Evolutionary conservation across 257 asterid genomes (phyloP).

Genomic region (Osmanthus fragrans): DNA sequence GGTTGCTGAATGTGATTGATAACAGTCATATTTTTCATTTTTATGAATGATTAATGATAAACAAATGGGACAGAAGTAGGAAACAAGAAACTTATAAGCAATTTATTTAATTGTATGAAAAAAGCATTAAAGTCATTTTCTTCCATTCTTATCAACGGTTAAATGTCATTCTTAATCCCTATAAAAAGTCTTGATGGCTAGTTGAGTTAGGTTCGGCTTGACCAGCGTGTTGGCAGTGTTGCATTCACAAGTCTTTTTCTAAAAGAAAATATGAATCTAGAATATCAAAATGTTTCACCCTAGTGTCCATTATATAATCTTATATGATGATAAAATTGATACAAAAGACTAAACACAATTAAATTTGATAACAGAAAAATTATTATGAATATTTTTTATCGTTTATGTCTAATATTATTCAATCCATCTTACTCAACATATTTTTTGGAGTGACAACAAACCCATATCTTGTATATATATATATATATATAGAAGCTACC

Average conservation of each 20-base stretch:
- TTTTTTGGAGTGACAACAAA: no score
- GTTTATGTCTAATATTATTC: no score
- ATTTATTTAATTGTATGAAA: neutral
- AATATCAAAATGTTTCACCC: neutral
- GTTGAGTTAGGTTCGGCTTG: conserved; percentile 50
- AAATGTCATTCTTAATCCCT: conserved; percentile 16
- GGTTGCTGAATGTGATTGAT: no score
- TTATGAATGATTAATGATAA: no score
- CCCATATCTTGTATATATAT: no score
- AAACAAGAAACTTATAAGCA: neutral
- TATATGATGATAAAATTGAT: no score
- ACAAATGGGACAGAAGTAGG: neutral
- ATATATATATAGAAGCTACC: no score
- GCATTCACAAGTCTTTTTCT: neutral
- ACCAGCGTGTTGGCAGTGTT: conserved; percentile 18
- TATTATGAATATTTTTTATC: no score
- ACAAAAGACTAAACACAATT: neutral
- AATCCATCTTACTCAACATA: neutral
- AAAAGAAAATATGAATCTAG: neutral
- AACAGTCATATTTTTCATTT: no score
- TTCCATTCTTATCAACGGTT: neutral
- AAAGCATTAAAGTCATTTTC: conserved; percentile 13
- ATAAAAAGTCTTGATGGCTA: conserved; percentile 29
- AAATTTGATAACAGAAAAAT: neutral
- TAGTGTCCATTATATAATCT: no score